These are phyloP conservation scores for Salicornia ramosissima DNA, from an alignment of 148 eudicot genomes.

Conservation along the genomic window DNA sequence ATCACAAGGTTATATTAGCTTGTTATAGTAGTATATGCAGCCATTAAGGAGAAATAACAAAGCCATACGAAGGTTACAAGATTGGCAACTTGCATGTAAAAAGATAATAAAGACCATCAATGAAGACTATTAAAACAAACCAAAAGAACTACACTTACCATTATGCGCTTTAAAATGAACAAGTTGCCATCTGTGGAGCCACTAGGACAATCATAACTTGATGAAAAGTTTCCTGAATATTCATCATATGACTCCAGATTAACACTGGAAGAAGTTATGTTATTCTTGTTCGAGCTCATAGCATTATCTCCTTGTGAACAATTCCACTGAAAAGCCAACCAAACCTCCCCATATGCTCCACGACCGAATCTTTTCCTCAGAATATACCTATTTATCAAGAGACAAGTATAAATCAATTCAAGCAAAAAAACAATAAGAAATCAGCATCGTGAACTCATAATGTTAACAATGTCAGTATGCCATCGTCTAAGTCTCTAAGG, in stretches of 20 bases:
- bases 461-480: neutral
- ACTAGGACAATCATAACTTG: conserved; percentile 36
- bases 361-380: conserved; percentile 80
- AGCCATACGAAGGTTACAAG: too few species aligned
- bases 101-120: neutral
- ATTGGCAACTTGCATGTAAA: too few species aligned
- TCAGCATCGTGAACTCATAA: neutral
- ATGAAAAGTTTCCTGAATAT: conserved; percentile 29
- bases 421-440: conserved; percentile 1
- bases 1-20: too few species aligned
- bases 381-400: conserved; percentile 51
- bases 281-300: conserved; percentile 32
- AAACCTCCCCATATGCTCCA: conserved; percentile 99
- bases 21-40: too few species aligned
- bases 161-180: conserved; percentile 90
- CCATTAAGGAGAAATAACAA: too few species aligned
- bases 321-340: conserved; percentile 98
- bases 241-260: conserved; percentile 30
- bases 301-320: conserved; percentile 44
- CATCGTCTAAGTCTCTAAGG: neutral
- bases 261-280: conserved; percentile 29
- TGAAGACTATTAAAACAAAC: neutral
- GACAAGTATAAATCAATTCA: conserved; percentile 4
- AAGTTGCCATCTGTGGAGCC: conserved; percentile 37
- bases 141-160: conserved; percentile 41